Percentiles rank a stretch among this genome's conserved stretches.
These are phyloP conservation scores for Suillus discolor DNA, from an alignment of 768 basidiomycete species.

Conservation along the genomic window DNA sequence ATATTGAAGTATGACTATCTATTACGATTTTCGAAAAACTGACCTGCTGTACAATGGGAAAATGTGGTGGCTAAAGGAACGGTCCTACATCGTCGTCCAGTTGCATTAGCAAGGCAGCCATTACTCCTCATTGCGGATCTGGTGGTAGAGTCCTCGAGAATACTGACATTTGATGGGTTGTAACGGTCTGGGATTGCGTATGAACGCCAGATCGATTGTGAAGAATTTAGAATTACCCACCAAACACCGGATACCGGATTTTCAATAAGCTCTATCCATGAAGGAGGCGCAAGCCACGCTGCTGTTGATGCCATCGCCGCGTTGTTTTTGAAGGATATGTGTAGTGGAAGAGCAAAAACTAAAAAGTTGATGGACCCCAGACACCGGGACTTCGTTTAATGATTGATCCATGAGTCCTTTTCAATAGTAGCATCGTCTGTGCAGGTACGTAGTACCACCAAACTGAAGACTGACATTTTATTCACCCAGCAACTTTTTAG, in stretches of 20 bases:
- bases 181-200: constrained; percentile 73
- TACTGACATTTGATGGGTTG: constrained; percentile 91
- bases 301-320: constrained; percentile 40
- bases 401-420: not conserved
- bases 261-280: constrained; percentile 86
- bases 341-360: no score
- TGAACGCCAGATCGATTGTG: not conserved
- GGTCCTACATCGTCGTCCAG: no score
- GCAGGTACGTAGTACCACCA: not conserved
- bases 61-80: no score
- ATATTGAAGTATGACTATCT: no score
- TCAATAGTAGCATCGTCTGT: not conserved
- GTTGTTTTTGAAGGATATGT: constrained; percentile 16
- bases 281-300: constrained; percentile 74
- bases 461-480: not conserved
- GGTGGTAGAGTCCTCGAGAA: constrained; percentile 96
- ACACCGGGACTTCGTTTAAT: constrained; percentile 7
- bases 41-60: no score
- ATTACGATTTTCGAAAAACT: no score
- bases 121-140: constrained; percentile 55
- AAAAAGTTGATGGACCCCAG: constrained; percentile 11
- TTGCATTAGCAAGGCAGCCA: no score
- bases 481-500: not conserved
- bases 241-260: constrained; percentile 89
- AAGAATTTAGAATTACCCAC: constrained; percentile 43